Percentiles rank a stretch among this genome's conserved stretches.
Evolutionary conservation across 306 rosid genomes (phyloP).

Genomic region (Quillaja saponaria): DNA sequence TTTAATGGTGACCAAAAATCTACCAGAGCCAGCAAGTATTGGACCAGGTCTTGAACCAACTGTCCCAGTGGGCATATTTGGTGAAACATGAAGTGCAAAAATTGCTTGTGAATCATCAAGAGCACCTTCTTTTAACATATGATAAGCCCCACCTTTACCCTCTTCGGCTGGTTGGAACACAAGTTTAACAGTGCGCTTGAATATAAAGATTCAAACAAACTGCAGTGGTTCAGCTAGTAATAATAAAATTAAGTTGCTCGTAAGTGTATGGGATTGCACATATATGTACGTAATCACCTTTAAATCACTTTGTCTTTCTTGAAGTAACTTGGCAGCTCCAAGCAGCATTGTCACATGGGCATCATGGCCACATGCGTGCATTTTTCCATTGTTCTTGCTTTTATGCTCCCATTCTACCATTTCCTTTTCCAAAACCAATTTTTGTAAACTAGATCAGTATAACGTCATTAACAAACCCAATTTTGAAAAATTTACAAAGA

Average conservation of each 20-base stretch:
- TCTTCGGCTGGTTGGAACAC: slow-evolving; percentile 67
- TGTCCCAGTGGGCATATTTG: slow-evolving; percentile 35
- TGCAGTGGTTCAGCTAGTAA: no score
- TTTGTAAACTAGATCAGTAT: no score
- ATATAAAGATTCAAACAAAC: no score
- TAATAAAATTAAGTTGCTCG: no score
- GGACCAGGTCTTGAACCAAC: slow-evolving; percentile 57
- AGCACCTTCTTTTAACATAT: slow-evolving; percentile 54
- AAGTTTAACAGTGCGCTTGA: slow-evolving; percentile 65
- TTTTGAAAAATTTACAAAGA: no score
- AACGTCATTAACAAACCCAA: no score
- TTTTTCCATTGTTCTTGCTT: slow-evolving; percentile 54
- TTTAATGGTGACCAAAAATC: slow-evolving; percentile 42
- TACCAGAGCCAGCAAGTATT: slow-evolving; percentile 40
- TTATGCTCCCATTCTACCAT: slow-evolving; percentile 68
- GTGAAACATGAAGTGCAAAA: slow-evolving; percentile 49
- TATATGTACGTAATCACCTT: no score
- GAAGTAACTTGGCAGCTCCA: slow-evolving; percentile 67
- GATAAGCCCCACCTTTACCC: slow-evolving; percentile 55
- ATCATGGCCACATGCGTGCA: slow-evolving; percentile 75
- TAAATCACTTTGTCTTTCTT: slow-evolving; percentile 34
- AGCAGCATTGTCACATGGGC: slow-evolving; percentile 63
- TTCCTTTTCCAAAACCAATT: slow-evolving; percentile 58
- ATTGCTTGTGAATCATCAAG: slow-evolving; percentile 50
- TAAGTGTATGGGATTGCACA: no score